phyloP scores from a whole-genome alignment of 192 early-diverging fungal genomes.

The Pilaira anomala region DNA sequence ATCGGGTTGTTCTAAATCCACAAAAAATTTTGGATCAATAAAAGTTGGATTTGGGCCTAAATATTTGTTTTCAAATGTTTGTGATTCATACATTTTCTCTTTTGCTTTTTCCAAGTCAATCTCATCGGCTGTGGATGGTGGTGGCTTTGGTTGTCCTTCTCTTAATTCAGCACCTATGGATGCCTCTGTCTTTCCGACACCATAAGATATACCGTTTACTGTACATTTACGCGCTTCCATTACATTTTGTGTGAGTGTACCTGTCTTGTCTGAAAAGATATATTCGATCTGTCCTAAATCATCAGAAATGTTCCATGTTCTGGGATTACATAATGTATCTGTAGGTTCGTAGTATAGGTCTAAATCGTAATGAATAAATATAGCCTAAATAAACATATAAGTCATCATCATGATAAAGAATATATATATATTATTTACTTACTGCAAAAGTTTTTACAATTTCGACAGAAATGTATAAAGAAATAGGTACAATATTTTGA shows the following conservation, averaged over 20 bases:
- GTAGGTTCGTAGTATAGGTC: slow-evolving; percentile 87
- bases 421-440: slow-evolving; percentile 13
- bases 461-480: slow-evolving; percentile 91
- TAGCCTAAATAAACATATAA: slow-evolving; percentile 52
- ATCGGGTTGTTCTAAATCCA: slow-evolving; percentile 47
- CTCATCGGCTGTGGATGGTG: slow-evolving; percentile 15
- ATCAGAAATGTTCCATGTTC: slow-evolving; percentile 90
- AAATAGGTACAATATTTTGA: slow-evolving; percentile 96
- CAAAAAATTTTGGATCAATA: slow-evolving; percentile 61
- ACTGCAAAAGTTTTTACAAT: slow-evolving; percentile 86
- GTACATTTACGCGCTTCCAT: slow-evolving; percentile 95
- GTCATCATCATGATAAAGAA: background rate
- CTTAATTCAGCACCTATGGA: slow-evolving; percentile 41
- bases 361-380: slow-evolving; percentile 87
- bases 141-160: slow-evolving; percentile 11
- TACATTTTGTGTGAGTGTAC: slow-evolving; percentile 93
- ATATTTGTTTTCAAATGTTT: slow-evolving; percentile 62
- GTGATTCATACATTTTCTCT: slow-evolving; percentile 56
- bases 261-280: slow-evolving; percentile 96
- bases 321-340: slow-evolving; percentile 78
- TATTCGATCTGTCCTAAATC: slow-evolving; percentile 96
- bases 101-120: slow-evolving; percentile 39
- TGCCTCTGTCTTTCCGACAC: slow-evolving; percentile 58
- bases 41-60: slow-evolving; percentile 68
- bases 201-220: slow-evolving; percentile 87